Conservation (phyloP, 345 rosid species). For the Streptanthus diversifolius region DNA sequence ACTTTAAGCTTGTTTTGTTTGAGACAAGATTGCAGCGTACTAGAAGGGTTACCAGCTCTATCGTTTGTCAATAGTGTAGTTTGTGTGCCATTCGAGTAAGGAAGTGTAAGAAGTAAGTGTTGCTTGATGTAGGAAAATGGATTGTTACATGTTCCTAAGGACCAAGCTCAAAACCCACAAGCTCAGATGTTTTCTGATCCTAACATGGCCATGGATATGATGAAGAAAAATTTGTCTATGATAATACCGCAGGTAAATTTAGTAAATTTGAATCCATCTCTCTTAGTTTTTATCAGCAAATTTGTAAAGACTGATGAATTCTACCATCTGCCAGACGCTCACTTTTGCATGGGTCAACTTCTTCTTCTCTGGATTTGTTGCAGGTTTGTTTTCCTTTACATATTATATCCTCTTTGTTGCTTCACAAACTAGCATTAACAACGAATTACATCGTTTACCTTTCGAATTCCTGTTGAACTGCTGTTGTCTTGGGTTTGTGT, state of each 20-base stretch:
- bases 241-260: slow-evolving; percentile 81
- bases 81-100: background rate
- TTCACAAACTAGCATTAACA: background rate
- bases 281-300: background rate
- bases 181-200: slow-evolving; percentile 99
- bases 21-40: background rate
- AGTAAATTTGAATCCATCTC: background rate
- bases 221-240: slow-evolving; percentile 98
- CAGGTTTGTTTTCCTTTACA: slow-evolving; percentile 48
- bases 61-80: background rate
- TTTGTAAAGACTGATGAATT: slow-evolving; percentile 8
- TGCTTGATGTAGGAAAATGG: slow-evolving; percentile 70
- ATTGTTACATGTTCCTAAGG: slow-evolving; percentile 72
- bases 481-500: background rate
- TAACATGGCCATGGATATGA: slow-evolving; percentile 98
- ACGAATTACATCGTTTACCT: background rate
- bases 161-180: slow-evolving; percentile 74
- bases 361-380: slow-evolving; percentile 98
- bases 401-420: background rate
- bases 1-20: background rate
- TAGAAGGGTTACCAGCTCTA: background rate
- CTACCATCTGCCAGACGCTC: slow-evolving; percentile 58
- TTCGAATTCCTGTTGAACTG: background rate
- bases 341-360: slow-evolving; percentile 99
- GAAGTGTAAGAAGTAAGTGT: background rate